phyloP scores from a whole-genome alignment of 129 eudicot species.

The Deinandra increscens region DNA sequence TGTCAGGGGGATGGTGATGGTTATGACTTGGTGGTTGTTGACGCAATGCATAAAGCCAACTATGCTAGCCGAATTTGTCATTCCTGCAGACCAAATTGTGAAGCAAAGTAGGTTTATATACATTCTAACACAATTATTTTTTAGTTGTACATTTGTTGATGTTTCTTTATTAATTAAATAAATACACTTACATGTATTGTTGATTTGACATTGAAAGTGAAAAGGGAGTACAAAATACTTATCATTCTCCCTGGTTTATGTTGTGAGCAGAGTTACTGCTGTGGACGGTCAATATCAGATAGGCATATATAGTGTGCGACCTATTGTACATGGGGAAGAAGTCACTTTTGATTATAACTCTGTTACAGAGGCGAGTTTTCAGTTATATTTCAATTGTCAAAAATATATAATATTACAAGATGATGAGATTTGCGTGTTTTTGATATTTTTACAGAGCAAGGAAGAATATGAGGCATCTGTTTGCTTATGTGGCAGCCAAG shows the following conservation, averaged over 20 bases:
- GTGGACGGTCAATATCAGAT: slow-evolving; percentile 97
- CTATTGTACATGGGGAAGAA: slow-evolving; percentile 89
- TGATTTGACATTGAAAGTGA: slow-evolving; percentile 2
- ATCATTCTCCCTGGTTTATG: slow-evolving; percentile 20
- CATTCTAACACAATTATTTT: background rate
- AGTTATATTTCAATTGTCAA: background rate
- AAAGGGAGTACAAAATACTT: background rate
- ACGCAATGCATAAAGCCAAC: slow-evolving; percentile 99
- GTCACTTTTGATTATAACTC: slow-evolving; percentile 96
- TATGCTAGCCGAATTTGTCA: slow-evolving; percentile 98
- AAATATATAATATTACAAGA: background rate
- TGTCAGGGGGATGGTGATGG: slow-evolving; percentile 99
- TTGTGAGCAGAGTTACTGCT: slow-evolving; percentile 85
- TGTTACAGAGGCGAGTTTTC: slow-evolving; percentile 77
- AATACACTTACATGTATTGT: background rate
- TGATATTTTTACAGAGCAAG: slow-evolving; percentile 60
- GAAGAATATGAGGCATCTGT: slow-evolving; percentile 99
- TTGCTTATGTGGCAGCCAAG: slow-evolving; percentile 95
- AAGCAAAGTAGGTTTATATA: slow-evolving; percentile 83
- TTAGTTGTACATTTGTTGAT: background rate
- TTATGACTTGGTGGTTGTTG: slow-evolving; percentile 93
- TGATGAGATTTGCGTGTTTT: slow-evolving; percentile 8
- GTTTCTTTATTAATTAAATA: background rate
- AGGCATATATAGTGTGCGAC: slow-evolving; percentile 83
- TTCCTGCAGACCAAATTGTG: slow-evolving; percentile 96